phyloP scores from a whole-genome alignment of 345 rosid genomes.

The Citrus sp. region DNA sequence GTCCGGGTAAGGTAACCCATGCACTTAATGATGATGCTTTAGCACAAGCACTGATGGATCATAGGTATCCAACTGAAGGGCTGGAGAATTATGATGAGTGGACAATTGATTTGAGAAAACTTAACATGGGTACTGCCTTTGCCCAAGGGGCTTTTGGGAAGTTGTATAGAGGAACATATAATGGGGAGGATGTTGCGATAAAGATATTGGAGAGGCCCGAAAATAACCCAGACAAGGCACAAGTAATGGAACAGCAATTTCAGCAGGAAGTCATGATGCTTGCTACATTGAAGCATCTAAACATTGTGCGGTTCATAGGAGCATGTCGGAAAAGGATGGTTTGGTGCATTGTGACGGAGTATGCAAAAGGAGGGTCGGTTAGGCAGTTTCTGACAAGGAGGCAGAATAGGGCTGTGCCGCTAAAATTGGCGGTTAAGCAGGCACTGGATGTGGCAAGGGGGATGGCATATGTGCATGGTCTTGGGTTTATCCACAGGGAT shows the following conservation, averaged over 20 bases:
- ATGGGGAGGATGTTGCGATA: constrained; percentile 59
- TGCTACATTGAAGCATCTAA: constrained; percentile 49
- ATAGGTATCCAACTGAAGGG: constrained; percentile 49
- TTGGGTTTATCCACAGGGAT: constrained; percentile 50
- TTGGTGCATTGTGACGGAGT: constrained; percentile 55
- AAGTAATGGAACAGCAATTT: constrained; percentile 52
- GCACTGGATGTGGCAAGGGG: constrained; percentile 53
- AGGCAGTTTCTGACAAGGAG: constrained; percentile 43
- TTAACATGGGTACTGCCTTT: constrained; percentile 67
- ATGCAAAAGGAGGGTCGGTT: constrained; percentile 48
- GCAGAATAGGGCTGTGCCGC: constrained; percentile 41
- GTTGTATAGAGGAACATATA: constrained; percentile 52
- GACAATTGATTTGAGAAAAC: constrained; percentile 64
- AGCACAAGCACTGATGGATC: constrained; percentile 60
- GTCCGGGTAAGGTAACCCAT: constrained; percentile 51
- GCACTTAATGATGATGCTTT: constrained; percentile 58
- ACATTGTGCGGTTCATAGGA: constrained; percentile 51
- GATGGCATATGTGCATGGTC: constrained; percentile 51
- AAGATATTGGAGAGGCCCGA: constrained; percentile 56
- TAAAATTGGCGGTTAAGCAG: constrained; percentile 50
- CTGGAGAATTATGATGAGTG: constrained; percentile 50
- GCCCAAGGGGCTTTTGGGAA: constrained; percentile 78
- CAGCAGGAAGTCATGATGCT: constrained; percentile 62
- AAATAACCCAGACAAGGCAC: constrained; percentile 41
- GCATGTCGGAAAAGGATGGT: constrained; percentile 44